Evolutionary conservation across 257 asterid species (phyloP).

Genomic region (Coffea canephora): DNA sequence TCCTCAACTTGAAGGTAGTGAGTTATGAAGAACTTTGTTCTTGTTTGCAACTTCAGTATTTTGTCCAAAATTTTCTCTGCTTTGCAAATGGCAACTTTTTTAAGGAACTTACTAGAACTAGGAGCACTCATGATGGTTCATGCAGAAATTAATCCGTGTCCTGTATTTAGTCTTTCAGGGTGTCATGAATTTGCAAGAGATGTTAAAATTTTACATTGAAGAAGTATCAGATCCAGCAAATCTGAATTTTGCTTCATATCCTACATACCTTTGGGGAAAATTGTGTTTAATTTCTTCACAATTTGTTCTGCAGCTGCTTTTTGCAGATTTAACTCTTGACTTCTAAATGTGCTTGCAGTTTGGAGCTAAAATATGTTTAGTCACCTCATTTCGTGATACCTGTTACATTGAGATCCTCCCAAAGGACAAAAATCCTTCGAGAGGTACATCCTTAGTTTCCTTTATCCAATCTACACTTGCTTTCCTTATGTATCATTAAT

Average conservation of each 20-base stretch:
- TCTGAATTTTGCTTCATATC: neutral
- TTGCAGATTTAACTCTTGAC: neutral
- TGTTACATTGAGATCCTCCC: slow-evolving; percentile 88
- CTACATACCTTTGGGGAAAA: neutral
- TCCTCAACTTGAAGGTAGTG: neutral
- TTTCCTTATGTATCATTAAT: neutral
- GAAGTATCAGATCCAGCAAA: neutral
- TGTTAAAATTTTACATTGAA: neutral
- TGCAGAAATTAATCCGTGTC: neutral
- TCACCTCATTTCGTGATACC: slow-evolving; percentile 89
- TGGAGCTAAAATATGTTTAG: slow-evolving; percentile 76
- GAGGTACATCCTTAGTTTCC: slow-evolving; percentile 39
- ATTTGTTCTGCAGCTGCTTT: neutral
- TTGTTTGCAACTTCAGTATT: neutral
- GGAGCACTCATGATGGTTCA: neutral
- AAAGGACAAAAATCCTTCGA: slow-evolving; percentile 48
- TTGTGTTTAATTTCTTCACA: neutral
- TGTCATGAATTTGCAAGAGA: neutral
- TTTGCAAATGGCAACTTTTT: neutral
- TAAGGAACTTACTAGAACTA: neutral
- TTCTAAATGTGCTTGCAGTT: slow-evolving; percentile 42
- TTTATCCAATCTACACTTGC: neutral
- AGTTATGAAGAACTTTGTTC: neutral
- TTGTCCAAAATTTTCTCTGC: neutral
- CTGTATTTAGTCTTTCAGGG: neutral